A percentile compares a stretch with the other conserved stretches of the same genome.
These are phyloP conservation scores for Globisporangium viniferum DNA, from an alignment of 352 stramenopile species.

Conservation along the genomic window DNA sequence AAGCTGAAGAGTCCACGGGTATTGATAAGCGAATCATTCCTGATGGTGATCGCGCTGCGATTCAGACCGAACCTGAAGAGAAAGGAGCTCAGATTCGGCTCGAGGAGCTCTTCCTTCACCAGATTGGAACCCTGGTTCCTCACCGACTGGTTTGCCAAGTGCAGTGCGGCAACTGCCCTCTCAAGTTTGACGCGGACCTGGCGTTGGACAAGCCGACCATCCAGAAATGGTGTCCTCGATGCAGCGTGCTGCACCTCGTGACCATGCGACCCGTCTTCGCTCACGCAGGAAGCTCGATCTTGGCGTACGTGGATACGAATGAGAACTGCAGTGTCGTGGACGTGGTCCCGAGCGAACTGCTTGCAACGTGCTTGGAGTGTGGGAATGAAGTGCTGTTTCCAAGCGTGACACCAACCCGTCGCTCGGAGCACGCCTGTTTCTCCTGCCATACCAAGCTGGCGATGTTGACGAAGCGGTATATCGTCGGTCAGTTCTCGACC, in stretches of 20 bases:
- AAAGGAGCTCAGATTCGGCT: constrained; percentile 55
- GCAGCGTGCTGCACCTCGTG: constrained; percentile 68
- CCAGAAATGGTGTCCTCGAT: constrained; percentile 81
- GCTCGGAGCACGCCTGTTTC: constrained; percentile 66
- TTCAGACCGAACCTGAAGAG: constrained; percentile 53
- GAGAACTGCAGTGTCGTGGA: constrained; percentile 73
- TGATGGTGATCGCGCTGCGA: constrained; percentile 32
- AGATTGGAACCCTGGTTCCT: constrained; percentile 71
- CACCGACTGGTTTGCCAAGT: constrained; percentile 64
- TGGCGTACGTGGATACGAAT: constrained; percentile 64
- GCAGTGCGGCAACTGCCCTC: constrained; percentile 68
- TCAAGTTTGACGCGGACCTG: constrained; percentile 64
- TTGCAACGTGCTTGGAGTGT: constrained; percentile 72
- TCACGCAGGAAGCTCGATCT: constrained; percentile 55
- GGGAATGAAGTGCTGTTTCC: constrained; percentile 62
- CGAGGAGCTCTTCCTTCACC: constrained; percentile 70
- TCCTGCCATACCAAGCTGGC: constrained; percentile 78
- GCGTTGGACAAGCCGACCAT: constrained; percentile 38
- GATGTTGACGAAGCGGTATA: constrained; percentile 57
- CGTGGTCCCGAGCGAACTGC: constrained; percentile 61
- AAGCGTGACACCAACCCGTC: constrained; percentile 42
- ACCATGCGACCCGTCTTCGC: constrained; percentile 66
- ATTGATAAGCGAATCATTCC: constrained; percentile 53
- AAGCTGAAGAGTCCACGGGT: constrained; percentile 16
- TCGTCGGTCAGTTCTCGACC: constrained; percentile 24